Evolutionary conservation across 2,329 filamentous ascomycete genomes (phyloP).

Genomic region (Neodidymelliopsis sp.): DNA sequence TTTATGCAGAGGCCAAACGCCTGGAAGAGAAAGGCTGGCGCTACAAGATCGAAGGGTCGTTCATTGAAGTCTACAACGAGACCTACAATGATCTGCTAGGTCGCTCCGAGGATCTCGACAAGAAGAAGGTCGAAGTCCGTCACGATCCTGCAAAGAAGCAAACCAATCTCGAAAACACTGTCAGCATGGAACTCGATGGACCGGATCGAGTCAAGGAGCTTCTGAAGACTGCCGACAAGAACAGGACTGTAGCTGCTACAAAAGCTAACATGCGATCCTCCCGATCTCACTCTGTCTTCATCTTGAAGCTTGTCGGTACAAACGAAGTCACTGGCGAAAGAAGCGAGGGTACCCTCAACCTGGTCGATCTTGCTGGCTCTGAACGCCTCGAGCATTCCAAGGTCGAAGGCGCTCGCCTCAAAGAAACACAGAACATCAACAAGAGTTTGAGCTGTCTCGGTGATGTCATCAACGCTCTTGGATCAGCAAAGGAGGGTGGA

Average conservation of each 20-base stretch:
- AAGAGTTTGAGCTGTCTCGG: constrained; percentile 90
- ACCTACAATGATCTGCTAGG: constrained; percentile 90
- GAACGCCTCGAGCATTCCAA: constrained; percentile 89
- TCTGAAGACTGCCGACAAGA: constrained; percentile 79
- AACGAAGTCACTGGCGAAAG: constrained; percentile 81
- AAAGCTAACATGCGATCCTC: constrained; percentile 96
- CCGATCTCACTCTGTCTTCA: constrained; percentile 95
- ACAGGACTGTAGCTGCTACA: constrained; percentile 93
- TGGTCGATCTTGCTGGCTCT: constrained; percentile 93
- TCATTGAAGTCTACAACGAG: constrained; percentile 98
- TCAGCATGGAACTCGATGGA: constrained; percentile 77
- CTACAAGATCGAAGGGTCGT: constrained; percentile 93
- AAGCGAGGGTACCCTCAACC: constrained; percentile 91
- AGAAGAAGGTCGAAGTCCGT: constrained; percentile 86
- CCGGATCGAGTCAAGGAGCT: constrained; percentile 81
- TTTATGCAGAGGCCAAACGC: constrained; percentile 84
- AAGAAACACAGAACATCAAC: constrained; percentile 98
- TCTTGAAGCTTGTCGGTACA: constrained; percentile 72
- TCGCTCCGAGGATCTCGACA: constrained; percentile 72
- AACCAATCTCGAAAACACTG: constrained; percentile 82
- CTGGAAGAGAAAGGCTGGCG: constrained; percentile 91
- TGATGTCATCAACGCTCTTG: constrained; percentile 94
- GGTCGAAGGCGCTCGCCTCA: constrained; percentile 84
- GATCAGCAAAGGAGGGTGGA: constrained; percentile 75
- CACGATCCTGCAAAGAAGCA: constrained; percentile 85